These are phyloP conservation scores for Xylariales sp. DNA, from an alignment of 2,329 filamentous ascomycete species.

Conservation along the genomic window DNA sequence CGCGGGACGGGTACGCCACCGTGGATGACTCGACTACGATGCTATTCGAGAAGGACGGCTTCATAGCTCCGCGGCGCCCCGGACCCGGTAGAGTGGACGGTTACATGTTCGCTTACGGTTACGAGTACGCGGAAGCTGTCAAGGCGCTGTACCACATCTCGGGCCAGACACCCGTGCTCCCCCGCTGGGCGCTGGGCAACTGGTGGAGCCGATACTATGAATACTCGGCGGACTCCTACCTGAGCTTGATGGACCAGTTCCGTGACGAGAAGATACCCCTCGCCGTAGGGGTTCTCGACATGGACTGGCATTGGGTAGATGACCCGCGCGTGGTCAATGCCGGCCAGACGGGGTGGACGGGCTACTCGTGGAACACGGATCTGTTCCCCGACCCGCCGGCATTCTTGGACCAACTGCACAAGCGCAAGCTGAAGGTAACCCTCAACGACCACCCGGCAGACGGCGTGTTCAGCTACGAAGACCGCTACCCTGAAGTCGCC, in stretches of 20 bases:
- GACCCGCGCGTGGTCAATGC: constrained; percentile 37
- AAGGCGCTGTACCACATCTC: constrained; percentile 51
- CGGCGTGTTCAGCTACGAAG: constrained; percentile 52
- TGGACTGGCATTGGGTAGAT: constrained; percentile 61
- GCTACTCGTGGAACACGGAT: constrained; percentile 58
- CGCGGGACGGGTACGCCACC: constrained; percentile 43
- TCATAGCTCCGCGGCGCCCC: constrained; percentile 40
- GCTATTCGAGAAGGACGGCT: constrained; percentile 50
- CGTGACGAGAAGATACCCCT: constrained; percentile 46
- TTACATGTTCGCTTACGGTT: constrained; percentile 57
- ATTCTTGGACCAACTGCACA: constrained; percentile 48
- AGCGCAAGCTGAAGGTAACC: constrained; percentile 47
- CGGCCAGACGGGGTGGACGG: constrained; percentile 45
- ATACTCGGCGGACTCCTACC: constrained; percentile 51
- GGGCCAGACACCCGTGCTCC: constrained; percentile 50
- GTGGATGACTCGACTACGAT: constrained; percentile 53
- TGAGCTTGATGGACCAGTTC: constrained; percentile 54
- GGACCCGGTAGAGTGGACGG: constrained; percentile 47
- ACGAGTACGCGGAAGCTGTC: constrained; percentile 50
- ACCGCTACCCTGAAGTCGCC: constrained; percentile 51
- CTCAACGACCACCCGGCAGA: constrained; percentile 61
- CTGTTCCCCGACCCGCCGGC: constrained; percentile 51
- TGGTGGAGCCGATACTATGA: constrained; percentile 64
- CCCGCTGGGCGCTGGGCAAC: constrained; percentile 56
- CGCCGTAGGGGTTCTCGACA: constrained; percentile 57